A percentile compares a stretch with the other conserved stretches of the same genome.
Evolutionary conservation across 1,284 basidiomycete species (phyloP).

Genomic region (Cutaneotrichosporon sp.): DNA sequence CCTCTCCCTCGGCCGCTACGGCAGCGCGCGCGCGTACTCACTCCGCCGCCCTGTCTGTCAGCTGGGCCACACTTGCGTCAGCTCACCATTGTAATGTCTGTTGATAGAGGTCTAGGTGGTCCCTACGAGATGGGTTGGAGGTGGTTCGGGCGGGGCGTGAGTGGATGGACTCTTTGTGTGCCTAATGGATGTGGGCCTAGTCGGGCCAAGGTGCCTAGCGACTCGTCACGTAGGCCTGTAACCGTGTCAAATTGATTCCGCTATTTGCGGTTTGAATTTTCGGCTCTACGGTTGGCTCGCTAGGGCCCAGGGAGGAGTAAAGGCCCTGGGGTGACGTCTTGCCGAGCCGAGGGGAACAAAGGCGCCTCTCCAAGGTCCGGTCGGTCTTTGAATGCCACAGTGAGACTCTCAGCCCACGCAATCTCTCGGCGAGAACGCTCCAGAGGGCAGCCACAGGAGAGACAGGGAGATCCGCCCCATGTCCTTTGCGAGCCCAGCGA

Average conservation of each 20-base stretch:
- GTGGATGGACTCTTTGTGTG: not conserved
- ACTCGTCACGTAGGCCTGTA: not conserved
- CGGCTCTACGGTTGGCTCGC: not conserved
- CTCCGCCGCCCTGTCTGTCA: conserved; percentile 26
- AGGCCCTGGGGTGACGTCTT: not conserved
- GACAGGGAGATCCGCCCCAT: not conserved
- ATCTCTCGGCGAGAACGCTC: too few species aligned
- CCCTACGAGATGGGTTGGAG: not conserved
- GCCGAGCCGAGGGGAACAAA: not conserved
- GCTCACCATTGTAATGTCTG: conserved; percentile 11
- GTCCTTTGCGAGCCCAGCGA: not conserved
- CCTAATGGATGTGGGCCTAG: not conserved
- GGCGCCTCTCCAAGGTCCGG: not conserved
- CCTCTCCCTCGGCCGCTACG: not conserved
- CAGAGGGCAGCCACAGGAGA: not conserved
- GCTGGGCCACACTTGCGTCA: not conserved
- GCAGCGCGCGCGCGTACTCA: conserved; percentile 18
- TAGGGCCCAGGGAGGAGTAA: too few species aligned
- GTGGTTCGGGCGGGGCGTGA: not conserved
- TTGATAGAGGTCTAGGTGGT: not conserved
- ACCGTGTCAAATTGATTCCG: not conserved
- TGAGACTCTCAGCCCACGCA: too few species aligned
- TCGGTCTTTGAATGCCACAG: not conserved
- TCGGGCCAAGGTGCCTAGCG: not conserved
- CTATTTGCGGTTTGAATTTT: not conserved